Base-by-base conservation (phyloP, 495 filamentous ascomycete genomes). In the Aspergillus steynii region DNA sequence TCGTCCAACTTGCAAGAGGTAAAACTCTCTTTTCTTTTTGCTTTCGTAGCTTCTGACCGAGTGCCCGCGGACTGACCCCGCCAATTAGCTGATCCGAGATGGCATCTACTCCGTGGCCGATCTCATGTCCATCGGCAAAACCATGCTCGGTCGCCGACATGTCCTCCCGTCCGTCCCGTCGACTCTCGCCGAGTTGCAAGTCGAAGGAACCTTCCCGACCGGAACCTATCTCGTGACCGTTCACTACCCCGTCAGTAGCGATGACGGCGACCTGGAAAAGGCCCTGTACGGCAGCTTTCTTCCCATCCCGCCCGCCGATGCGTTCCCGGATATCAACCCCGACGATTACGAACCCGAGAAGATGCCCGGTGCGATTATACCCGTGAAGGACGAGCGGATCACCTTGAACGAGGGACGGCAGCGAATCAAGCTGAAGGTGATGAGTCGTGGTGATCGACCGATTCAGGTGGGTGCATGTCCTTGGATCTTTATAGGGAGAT, bases 161-260 rank as follows among this genome's bases (percentile, higher is more conserved):
- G 95, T 99, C 62, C 80, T 92, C 15, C 92, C 96, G 28, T 86
- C 88, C 20, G 95, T 99, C 31, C 79, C 85, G 29, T 77, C 83
- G 3, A 89, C 90, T 10, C 84, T 99, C 29, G 79, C 83, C 55
- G 90, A 96, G 77, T 84, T 99, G 61, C 90, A 93, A 80, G 88
- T 98, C 59, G 95, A 99, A 74, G 95, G 96, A 45, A 99, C 95
- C 0, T 99, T 99, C 64, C 87, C 83, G 3, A 86, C 81, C 8
- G 96, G 95, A 37, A 97, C 93, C 14, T 98, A 96, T 70, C 86
- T 99, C 20, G 95, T 99, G 1, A 99, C 95, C 0, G 91, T 99
- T 27, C 92, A 97, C 73, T 81, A 95, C 70, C 95, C 95, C 26
- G 89, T 99, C 72, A 85, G 85, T 65, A 88, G 85, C 61, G 90